A percentile compares a stretch with the other conserved stretches of the same genome.
Evolutionary conservation across 768 basidiomycete species (phyloP).

Genomic region (Auriscalpium microsporum): DNA sequence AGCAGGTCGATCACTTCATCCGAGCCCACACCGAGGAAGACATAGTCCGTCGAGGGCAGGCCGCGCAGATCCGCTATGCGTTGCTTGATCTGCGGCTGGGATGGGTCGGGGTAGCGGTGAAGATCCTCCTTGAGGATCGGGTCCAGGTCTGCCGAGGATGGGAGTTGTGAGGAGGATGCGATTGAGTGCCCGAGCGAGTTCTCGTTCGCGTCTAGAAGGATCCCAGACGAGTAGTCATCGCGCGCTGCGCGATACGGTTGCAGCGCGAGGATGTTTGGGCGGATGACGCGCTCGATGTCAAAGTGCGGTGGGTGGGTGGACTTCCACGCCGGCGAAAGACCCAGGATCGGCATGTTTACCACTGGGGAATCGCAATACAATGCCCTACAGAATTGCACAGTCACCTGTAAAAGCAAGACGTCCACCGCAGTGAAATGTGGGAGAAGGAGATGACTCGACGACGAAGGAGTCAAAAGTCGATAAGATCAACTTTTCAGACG

Average conservation of each 20-base stretch:
- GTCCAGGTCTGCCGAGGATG: conserved; percentile 17
- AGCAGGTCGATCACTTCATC: conserved; percentile 95
- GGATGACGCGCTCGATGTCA: conserved; percentile 70
- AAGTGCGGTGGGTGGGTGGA: conserved; percentile 70
- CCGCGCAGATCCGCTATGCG: conserved; percentile 67
- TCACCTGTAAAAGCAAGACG: too few relatives aligned
- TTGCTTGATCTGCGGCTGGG: conserved; percentile 69
- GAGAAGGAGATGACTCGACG: too few relatives aligned
- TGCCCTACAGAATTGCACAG: too few relatives aligned
- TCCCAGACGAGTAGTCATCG: conserved; percentile 88
- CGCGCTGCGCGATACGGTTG: conserved; percentile 93
- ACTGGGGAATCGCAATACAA: too few relatives aligned
- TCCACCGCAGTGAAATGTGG: too few relatives aligned
- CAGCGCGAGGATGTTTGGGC: conserved; percentile 89
- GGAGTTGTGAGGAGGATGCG: conserved; percentile 16
- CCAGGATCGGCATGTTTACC: conserved; percentile 51
- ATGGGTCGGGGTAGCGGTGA: conserved; percentile 92
- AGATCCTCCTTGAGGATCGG: conserved; percentile 43
- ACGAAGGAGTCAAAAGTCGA: too few relatives aligned
- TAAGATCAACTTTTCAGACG: too few relatives aligned
- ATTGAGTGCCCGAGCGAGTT: conserved; percentile 90
- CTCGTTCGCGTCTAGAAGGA: conserved; percentile 96
- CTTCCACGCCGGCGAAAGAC: conserved; percentile 37
- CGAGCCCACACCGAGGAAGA: conserved; percentile 94
- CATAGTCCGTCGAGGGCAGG: conserved; percentile 47